Evolutionary conservation across 2,329 filamentous ascomycete species (phyloP), one percentile per base, ranked within the genome.

Genomic region (Mycocentrospora acerina): DNA sequence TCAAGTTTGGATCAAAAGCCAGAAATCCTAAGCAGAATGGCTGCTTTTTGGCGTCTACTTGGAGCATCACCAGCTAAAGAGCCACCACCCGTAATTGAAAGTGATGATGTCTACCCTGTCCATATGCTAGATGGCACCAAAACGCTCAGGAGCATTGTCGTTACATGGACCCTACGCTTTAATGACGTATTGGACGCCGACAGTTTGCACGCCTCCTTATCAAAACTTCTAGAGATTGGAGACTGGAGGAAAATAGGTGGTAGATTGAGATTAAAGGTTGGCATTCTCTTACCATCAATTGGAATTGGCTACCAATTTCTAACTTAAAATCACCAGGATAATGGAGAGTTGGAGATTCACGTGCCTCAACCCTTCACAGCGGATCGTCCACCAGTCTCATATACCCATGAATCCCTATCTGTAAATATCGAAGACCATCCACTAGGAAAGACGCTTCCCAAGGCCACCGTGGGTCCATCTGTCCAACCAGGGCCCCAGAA

Each of bases 211-310:
- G 29, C 15, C 3, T 46, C 69, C 1, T 51, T 76, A 2, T 46
- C 47, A 2, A 60, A 43, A 7, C 51, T 77, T 7, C 42, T 76
- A 10, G 58, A 69, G 5, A 68, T 65, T 4, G 70, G 66, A 3
- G 69, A 70, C 29, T 77, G 73, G 74, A 62, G 62, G 22, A 73
- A 73, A 35, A 43, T 77, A 1, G 73, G 71, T 0, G 74, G 71
- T 6, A 64, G 74, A 1, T 48, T 76, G 24, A 61, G 70, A 29
- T 41, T 61, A 25, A 72, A 69, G 38, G 72, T 73, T 51, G 35
- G 51, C 48, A 33, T 17, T 7, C 12, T 15, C 27, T 28, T 28
- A n/a, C 7, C 16, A 4, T 28, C 22, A 29, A 9, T 22, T 14
- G 7, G 15, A 9, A 7, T 32, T 11, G 12, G 13, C 13, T 24